Conservation (phyloP, 2,329 filamentous ascomycete genomes). For the Lecanosticta acicola region DNA sequence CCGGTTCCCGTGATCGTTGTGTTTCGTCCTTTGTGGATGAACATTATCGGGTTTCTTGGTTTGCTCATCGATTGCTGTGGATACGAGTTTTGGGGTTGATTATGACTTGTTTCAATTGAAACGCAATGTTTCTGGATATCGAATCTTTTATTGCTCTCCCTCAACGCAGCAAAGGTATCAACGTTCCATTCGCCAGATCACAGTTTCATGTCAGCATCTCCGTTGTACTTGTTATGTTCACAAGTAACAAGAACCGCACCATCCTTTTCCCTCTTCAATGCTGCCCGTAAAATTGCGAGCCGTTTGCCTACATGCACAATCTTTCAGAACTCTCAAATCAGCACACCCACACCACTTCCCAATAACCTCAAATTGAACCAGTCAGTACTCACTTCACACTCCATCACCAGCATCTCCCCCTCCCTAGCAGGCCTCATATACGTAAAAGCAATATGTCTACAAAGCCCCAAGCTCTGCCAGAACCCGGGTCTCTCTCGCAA, state of each 20-base stretch:
- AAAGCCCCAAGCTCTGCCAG: slow-evolving; percentile 18
- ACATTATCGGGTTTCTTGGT: no score
- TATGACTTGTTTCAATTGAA: no score
- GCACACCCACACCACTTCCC: background rate
- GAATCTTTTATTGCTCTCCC: no score
- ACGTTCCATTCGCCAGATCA: no score
- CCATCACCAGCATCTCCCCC: slow-evolving; percentile 19
- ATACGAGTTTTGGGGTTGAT: no score
- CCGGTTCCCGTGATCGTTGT: no score
- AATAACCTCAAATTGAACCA: background rate
- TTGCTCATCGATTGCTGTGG: no score
- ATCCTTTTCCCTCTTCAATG: slow-evolving; percentile 21
- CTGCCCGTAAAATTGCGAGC: slow-evolving; percentile 15
- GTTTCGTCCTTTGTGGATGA: no score
- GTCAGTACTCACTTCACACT: slow-evolving; percentile 19
- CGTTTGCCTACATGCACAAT: slow-evolving; percentile 23
- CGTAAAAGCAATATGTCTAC: slow-evolving; percentile 17
- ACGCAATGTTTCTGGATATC: no score
- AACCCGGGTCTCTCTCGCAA: slow-evolving; percentile 14
- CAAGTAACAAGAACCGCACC: slow-evolving; percentile 20
- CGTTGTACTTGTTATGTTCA: slow-evolving; percentile 25
- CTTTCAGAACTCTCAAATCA: slow-evolving; percentile 6
- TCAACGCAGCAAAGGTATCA: no score
- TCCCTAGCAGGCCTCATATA: slow-evolving; percentile 20
- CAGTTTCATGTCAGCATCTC: slow-evolving; percentile 21